A percentile compares a stretch with the other conserved stretches of the same genome.
These are phyloP conservation scores for Pyropia yezoensis DNA, from an alignment of 23 red algal genomes.

Conservation along the genomic window DNA sequence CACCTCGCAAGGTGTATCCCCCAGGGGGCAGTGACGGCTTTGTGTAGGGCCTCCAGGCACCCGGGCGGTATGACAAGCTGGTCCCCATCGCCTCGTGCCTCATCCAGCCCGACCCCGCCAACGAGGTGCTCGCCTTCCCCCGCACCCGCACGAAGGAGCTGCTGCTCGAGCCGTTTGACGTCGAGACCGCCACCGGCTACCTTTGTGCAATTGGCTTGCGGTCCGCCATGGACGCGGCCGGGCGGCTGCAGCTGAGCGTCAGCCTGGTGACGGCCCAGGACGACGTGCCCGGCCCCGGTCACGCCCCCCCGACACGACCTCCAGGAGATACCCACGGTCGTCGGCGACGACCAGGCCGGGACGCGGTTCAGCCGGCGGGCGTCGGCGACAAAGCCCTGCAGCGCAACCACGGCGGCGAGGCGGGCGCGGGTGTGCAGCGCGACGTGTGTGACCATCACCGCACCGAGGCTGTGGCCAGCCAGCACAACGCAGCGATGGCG, in stretches of 20 bases:
- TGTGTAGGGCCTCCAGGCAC: slow-evolving; percentile 73
- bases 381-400: too few species aligned
- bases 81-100: slow-evolving; percentile 60
- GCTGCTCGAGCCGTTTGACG: slow-evolving; percentile 62
- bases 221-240: slow-evolving; percentile 34
- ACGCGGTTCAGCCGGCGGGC: too few species aligned
- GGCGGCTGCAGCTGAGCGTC: slow-evolving; percentile 75
- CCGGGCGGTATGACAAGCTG: slow-evolving; percentile 84
- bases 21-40: slow-evolving; percentile 22
- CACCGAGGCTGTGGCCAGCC: too few species aligned
- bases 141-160: slow-evolving; percentile 17
- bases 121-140: slow-evolving; percentile 62
- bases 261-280: slow-evolving; percentile 75
- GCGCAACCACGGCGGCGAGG: too few species aligned
- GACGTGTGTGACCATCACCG: too few species aligned
- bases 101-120: slow-evolving; percentile 39
- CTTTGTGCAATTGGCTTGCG: slow-evolving; percentile 81
- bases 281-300: slow-evolving; percentile 44
- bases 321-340: too few species aligned
- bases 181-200: slow-evolving; percentile 39
- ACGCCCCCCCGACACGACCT: too few species aligned
- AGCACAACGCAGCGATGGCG: too few species aligned
- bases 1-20: background rate
- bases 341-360: too few species aligned
- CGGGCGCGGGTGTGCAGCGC: too few species aligned